Conservation (phyloP, 768 basidiomycete species). For the Pisolithus marmoratus region DNA sequence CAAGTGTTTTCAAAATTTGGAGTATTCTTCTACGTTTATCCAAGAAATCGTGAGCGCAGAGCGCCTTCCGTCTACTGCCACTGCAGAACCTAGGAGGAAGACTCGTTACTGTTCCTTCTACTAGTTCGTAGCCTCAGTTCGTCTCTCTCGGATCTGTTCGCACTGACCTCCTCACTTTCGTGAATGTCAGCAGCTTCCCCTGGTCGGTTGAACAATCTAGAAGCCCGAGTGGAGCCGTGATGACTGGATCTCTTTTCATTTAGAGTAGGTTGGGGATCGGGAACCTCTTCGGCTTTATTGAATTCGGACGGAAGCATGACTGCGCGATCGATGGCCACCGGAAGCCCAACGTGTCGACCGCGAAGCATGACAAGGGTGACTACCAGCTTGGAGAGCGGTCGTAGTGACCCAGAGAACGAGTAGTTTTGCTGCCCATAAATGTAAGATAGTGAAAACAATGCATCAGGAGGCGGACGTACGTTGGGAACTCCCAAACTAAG, state of each 20-base stretch:
- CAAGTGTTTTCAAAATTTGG: too few relatives aligned
- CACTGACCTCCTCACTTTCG: background rate
- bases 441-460: background rate
- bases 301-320: constrained; percentile 74
- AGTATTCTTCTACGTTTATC: too few relatives aligned
- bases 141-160: background rate
- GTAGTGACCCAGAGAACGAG: constrained; percentile 74
- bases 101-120: background rate
- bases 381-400: constrained; percentile 81
- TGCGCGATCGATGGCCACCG: constrained; percentile 84
- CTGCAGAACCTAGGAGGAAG: background rate
- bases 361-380: constrained; percentile 88
- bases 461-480: constrained; percentile 36
- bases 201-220: background rate
- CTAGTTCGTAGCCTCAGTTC: background rate
- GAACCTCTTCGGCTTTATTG: constrained; percentile 23
- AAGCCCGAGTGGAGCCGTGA: background rate
- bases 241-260: constrained; percentile 7
- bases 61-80: background rate
- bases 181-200: background rate
- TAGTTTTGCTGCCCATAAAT: constrained; percentile 56
- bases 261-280: background rate
- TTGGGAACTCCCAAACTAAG: constrained; percentile 83
- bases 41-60: background rate
- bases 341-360: constrained; percentile 84